Evolutionary conservation across 2,329 filamentous ascomycete genomes (phyloP), one percentile per base, ranked within the genome.

Genomic region (Epichloe scottii): DNA sequence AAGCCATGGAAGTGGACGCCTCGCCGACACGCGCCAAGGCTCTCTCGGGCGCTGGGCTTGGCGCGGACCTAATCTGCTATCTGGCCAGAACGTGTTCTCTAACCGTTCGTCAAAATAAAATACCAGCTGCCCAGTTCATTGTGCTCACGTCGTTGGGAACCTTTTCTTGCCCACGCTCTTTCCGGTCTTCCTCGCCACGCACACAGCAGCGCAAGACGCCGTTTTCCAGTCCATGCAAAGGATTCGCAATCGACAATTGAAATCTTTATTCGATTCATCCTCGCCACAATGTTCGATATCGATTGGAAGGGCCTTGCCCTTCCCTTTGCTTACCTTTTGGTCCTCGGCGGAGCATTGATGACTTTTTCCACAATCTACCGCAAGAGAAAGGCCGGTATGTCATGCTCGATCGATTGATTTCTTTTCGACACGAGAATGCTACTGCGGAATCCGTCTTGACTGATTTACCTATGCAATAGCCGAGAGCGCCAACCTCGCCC

Each of bases 321-420:
- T 62, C 91, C 93, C 54, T 79, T 96, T 64, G 84, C 88, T 71
- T 98, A 98, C 71, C 77, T 98, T 53, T 77, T 81, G 59, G 87
- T 97, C 53, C 83, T 98, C 51, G 77, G 87, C 62, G 89, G 89
- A 62, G 91, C 89, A 37, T 80, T 98, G 59, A 84, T 86, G 65
- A 93, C 89, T 57, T 98, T 98, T 71, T 94, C 89, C 46, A 87
- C 81, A 51, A 81, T 97, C 56, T 97, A 97, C 71, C 84, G 91
- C 62, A 91, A 93, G 72, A 82, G 93, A 68, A 93, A 95, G 78
- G 84, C 87, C 59, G 73, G 85, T 88, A 73, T 55, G 81, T 52
- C n/a, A 6, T 21, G 34, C 19, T 15, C 5, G 35, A 33, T n/a
- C 19, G n/a, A 10, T 42, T 12, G 8, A 4, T 15, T 1, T 0